phyloP scores from a whole-genome alignment of 2,329 filamentous ascomycete species.

The Cytospora mali region DNA sequence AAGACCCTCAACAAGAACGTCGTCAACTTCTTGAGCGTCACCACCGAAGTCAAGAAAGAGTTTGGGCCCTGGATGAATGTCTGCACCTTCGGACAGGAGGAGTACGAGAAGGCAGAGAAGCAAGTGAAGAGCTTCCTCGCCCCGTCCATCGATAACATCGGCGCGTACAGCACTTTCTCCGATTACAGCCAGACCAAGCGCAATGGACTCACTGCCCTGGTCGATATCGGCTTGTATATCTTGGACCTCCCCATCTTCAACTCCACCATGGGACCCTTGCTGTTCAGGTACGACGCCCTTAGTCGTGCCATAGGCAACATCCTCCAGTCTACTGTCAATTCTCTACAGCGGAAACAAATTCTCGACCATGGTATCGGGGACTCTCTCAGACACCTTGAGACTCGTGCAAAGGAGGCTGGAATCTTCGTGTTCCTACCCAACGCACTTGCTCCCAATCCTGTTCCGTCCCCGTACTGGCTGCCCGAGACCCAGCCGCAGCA shows the following conservation, averaged over 20 bases:
- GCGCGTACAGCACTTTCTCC: slow-evolving; percentile 1
- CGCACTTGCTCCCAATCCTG: background rate
- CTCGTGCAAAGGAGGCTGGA: background rate
- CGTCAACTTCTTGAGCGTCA: background rate
- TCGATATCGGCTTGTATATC: background rate
- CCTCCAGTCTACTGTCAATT: background rate
- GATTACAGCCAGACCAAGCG: slow-evolving; percentile 1
- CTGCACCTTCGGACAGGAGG: background rate
- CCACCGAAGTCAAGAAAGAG: background rate
- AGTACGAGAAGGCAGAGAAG: background rate
- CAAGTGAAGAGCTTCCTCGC: background rate
- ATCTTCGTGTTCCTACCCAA: background rate
- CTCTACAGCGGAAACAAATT: background rate
- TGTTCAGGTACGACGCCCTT: slow-evolving; percentile 6
- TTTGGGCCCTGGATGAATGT: background rate
- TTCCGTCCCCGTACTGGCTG: background rate
- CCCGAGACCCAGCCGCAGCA: background rate
- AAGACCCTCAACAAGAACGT: background rate
- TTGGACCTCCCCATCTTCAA: background rate
- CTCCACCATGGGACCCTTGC: background rate
- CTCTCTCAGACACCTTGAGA: background rate
- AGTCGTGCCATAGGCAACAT: slow-evolving; percentile 15
- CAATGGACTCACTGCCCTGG: background rate
- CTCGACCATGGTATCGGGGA: background rate
- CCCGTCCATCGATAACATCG: slow-evolving; percentile 8